Evolutionary conservation across 352 stramenopile genomes (phyloP).

Genomic region (Globisporangium middletonii): DNA sequence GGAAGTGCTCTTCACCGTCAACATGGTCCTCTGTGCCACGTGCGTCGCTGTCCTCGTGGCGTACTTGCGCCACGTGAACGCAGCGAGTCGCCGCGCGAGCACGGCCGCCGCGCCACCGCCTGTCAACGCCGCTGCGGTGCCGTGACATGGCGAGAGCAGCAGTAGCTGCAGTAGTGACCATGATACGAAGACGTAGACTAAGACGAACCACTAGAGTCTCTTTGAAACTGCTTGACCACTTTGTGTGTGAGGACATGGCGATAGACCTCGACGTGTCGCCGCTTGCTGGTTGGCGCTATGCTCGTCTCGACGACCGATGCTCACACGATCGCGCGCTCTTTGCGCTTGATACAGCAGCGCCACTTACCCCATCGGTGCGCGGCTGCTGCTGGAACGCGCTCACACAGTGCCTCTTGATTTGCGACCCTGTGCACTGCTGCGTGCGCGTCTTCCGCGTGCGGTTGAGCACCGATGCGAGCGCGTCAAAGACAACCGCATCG

Average conservation of each 20-base stretch:
- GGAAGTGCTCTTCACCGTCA: constrained; percentile 36
- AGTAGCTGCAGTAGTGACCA: no score
- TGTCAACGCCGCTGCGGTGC: background rate
- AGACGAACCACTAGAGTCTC: no score
- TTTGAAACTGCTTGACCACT: no score
- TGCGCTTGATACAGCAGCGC: background rate
- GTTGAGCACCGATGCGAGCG: background rate
- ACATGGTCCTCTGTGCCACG: constrained; percentile 32
- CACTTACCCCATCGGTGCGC: constrained; percentile 13
- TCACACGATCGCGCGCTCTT: constrained; percentile 14
- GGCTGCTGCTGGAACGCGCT: constrained; percentile 48
- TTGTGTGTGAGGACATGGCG: background rate
- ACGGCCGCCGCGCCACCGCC: no score
- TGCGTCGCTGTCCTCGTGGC: constrained; percentile 32
- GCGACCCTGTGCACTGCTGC: constrained; percentile 32
- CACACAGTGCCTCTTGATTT: constrained; percentile 42
- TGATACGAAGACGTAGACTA: no score
- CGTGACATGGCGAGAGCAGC: background rate
- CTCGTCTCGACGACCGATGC: constrained; percentile 5
- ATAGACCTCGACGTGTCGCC: constrained; percentile 30
- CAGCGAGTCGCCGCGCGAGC: background rate
- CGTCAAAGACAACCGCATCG: constrained; percentile 14
- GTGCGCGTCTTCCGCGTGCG: constrained; percentile 23
- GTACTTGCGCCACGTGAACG: constrained; percentile 11
- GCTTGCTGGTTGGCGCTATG: constrained; percentile 31